Conservation (phyloP, 805 yeast species). For the Wickerhamomyces subpelliculosus region DNA sequence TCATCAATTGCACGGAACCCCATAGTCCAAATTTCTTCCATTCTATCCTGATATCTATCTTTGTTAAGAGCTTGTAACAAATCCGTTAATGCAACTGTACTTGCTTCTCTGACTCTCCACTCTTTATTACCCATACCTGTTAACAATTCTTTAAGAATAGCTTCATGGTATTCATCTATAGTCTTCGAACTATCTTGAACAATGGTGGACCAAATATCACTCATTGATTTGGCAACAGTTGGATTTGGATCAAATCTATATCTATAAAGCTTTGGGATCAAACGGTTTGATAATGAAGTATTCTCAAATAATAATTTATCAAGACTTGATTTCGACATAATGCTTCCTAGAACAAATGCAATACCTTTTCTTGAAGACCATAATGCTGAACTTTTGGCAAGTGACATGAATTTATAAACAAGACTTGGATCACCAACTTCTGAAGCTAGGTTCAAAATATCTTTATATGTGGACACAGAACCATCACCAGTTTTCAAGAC, state of each 20-base stretch:
- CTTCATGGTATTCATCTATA: conserved; percentile 44
- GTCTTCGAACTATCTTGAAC: conserved; percentile 49
- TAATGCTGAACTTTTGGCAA: conserved; percentile 78
- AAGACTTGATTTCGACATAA: conserved; percentile 71
- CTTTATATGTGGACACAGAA: conserved; percentile 86
- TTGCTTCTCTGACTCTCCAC: conserved; percentile 92
- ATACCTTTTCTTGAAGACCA: conserved; percentile 94
- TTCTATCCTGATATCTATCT: conserved; percentile 39
- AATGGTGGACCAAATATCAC: conserved; percentile 77
- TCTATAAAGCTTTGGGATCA: conserved; percentile 78
- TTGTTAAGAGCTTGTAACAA: conserved; percentile 53
- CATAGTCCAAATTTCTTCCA: conserved; percentile 79
- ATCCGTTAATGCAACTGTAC: conserved; percentile 65
- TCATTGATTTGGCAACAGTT: conserved; percentile 75
- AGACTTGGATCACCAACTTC: conserved; percentile 95
- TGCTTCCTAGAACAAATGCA: conserved; percentile 87
- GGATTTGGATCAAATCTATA: conserved; percentile 80
- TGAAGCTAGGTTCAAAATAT: conserved; percentile 78
- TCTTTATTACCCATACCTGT: conserved; percentile 71
- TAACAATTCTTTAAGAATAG: conserved; percentile 59
- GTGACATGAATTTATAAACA: conserved; percentile 89
- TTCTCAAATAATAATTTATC: conserved; percentile 54
- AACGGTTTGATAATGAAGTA: conserved; percentile 42
- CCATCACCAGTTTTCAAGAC: conserved; percentile 74
- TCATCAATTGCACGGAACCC: conserved; percentile 89